Evolutionary conservation across 1,139 yeast genomes (phyloP).

Genomic region (Trichomonascaceae sp.): DNA sequence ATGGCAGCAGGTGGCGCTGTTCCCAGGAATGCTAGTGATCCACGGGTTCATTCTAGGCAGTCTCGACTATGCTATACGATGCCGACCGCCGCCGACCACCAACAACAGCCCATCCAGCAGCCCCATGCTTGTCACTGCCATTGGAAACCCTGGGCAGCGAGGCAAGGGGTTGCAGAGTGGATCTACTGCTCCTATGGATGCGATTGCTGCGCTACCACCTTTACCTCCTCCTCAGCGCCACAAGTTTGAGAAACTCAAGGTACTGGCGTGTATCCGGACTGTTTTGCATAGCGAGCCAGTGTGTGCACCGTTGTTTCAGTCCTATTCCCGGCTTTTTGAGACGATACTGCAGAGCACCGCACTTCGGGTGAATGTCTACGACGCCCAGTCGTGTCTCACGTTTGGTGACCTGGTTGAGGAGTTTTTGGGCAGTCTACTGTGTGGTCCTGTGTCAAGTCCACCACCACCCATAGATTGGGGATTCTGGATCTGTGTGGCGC

Average conservation of each 20-base stretch:
- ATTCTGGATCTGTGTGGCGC: slow-evolving; percentile 57
- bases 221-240: slow-evolving; percentile 14
- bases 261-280: slow-evolving; percentile 24
- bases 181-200: slow-evolving; percentile 10
- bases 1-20: slow-evolving; percentile 18
- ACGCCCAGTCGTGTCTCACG: slow-evolving; percentile 33
- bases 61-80: slow-evolving; percentile 21
- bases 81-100: no score
- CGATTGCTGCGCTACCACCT: slow-evolving; percentile 20
- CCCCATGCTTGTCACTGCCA: not conserved
- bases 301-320: slow-evolving; percentile 20
- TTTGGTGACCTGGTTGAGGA: slow-evolving; percentile 36
- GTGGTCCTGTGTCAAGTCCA: slow-evolving; percentile 13
- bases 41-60: slow-evolving; percentile 24
- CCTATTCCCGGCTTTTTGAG: slow-evolving; percentile 25
- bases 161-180: no score
- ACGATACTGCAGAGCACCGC: slow-evolving; percentile 27
- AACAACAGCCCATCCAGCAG: not conserved
- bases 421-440: slow-evolving; percentile 21
- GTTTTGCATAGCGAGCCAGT: slow-evolving; percentile 23
- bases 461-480: slow-evolving; percentile 57
- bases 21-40: slow-evolving; percentile 26
- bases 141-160: no score
- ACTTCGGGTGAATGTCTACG: slow-evolving; percentile 23
- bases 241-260: slow-evolving; percentile 24